phyloP scores from a whole-genome alignment of 768 basidiomycete genomes.

The Sarcomyxa edulis region DNA sequence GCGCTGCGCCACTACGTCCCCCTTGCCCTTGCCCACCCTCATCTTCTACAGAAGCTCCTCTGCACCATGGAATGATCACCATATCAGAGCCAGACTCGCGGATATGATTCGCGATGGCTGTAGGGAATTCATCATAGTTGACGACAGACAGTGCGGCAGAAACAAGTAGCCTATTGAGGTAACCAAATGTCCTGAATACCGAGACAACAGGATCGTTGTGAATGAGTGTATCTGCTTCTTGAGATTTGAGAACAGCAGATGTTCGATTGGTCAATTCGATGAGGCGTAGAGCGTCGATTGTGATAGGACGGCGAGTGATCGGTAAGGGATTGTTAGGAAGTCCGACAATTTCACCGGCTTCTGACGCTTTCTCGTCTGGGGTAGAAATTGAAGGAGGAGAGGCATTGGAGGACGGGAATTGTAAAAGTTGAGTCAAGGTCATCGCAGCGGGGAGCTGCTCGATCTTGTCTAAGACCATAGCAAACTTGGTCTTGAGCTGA shows the following conservation, averaged over 20 bases:
- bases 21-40: conserved; percentile 20
- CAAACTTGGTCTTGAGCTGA: conserved; percentile 51
- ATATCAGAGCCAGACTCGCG: conserved; percentile 57
- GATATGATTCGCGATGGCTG: conserved; percentile 58
- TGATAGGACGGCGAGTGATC: conserved; percentile 19
- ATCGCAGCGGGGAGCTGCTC: conserved; percentile 81
- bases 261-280: conserved; percentile 88
- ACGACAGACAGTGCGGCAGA: conserved; percentile 73
- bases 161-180: conserved; percentile 62
- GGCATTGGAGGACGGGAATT: conserved; percentile 19
- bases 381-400: conserved; percentile 4
- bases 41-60: conserved; percentile 25
- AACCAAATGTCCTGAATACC: conserved; percentile 74
- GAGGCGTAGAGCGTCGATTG: conserved; percentile 77
- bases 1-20: conserved; percentile 16
- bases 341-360: conserved; percentile 13
- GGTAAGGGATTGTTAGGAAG: neutral
- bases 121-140: conserved; percentile 65
- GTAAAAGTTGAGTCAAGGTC: conserved; percentile 74
- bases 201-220: conserved; percentile 67
- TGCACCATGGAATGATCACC: conserved; percentile 82
- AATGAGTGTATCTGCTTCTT: conserved; percentile 66
- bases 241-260: conserved; percentile 79
- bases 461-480: conserved; percentile 74
- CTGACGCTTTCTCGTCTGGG: conserved; percentile 24